Evolutionary conservation across 2,329 filamentous ascomycete species (phyloP).

Genomic region (Lanzia echinophila): DNA sequence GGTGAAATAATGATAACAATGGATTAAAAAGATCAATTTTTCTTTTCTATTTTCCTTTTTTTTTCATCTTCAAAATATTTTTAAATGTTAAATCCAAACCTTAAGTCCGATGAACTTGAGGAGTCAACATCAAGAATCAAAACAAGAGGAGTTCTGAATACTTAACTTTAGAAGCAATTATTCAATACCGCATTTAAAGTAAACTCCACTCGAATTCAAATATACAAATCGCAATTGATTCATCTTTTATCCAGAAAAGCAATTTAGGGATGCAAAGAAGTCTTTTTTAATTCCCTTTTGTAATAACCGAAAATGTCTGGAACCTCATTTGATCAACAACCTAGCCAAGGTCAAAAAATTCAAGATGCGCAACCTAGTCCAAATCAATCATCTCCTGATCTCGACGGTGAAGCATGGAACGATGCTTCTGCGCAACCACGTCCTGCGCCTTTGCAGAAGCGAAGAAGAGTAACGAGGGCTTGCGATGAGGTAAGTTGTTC

Average conservation of each 20-base stretch:
- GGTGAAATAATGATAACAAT: no score
- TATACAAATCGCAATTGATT: constrained; percentile 1
- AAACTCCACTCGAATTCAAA: neutral
- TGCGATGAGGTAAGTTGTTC: no score
- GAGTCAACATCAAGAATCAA: no score
- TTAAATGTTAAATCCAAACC: no score
- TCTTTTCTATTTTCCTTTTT: no score
- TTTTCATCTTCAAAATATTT: no score
- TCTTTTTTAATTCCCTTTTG: neutral
- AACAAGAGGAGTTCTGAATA: no score
- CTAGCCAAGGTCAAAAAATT: constrained; percentile 2
- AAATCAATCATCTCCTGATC: constrained; percentile 7
- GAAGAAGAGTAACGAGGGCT: constrained; percentile 70
- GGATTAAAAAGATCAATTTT: no score
- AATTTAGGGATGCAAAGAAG: neutral
- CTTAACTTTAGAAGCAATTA: no score
- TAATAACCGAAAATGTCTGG: constrained; percentile 13
- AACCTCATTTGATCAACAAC: constrained; percentile 14
- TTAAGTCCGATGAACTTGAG: no score
- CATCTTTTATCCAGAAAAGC: neutral
- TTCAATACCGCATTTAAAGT: neutral
- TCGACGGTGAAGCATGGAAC: constrained; percentile 6
- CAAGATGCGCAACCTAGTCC: constrained; percentile 6
- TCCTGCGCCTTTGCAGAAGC: constrained; percentile 39
- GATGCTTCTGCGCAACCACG: constrained; percentile 3